These are phyloP conservation scores for Meira miltonrushii DNA, from an alignment of 1,284 basidiomycete species.

Conservation along the genomic window DNA sequence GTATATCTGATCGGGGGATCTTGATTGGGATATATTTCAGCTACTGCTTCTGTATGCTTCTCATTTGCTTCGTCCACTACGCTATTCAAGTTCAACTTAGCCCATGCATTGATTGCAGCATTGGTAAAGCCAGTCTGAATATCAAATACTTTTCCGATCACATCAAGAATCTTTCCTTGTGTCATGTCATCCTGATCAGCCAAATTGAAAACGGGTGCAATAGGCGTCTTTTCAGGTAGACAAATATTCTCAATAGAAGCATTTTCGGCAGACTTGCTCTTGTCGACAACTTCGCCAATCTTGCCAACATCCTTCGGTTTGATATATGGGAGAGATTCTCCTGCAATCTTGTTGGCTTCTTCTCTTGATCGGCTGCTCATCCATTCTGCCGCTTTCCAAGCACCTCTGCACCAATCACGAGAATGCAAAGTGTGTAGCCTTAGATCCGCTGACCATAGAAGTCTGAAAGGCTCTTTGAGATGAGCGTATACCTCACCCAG, in stretches of 20 bases:
- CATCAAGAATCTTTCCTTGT: constrained; percentile 28
- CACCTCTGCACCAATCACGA: constrained; percentile 29
- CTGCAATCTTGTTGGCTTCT: constrained; percentile 21
- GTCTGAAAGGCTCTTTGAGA: constrained; percentile 24
- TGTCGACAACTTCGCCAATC: constrained; percentile 16
- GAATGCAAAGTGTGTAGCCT: constrained; percentile 32
- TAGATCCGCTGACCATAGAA: constrained; percentile 32
- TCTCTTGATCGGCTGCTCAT: constrained; percentile 18
- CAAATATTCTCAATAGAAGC: constrained; percentile 19
- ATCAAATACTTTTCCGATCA: constrained; percentile 18
- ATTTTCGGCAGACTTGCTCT: constrained; percentile 11
- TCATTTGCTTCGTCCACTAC: constrained; percentile 37
- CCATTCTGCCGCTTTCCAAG: constrained; percentile 27
- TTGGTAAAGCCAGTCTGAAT: constrained; percentile 33
- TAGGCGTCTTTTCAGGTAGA: constrained; percentile 21
- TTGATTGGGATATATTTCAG: constrained; percentile 15
- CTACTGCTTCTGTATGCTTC: constrained; percentile 23
- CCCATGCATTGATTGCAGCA: constrained; percentile 30
- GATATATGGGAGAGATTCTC: constrained; percentile 26
- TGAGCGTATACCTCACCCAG: constrained; percentile 23
- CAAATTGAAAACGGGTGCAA: constrained; percentile 35
- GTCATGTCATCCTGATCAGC: constrained; percentile 33
- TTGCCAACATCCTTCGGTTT: constrained; percentile 26
- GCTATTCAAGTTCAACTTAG: constrained; percentile 17
- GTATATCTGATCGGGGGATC: constrained; percentile 15